phyloP scores from a whole-genome alignment of 345 rosid species.

The Mallotus nudiflorus region DNA sequence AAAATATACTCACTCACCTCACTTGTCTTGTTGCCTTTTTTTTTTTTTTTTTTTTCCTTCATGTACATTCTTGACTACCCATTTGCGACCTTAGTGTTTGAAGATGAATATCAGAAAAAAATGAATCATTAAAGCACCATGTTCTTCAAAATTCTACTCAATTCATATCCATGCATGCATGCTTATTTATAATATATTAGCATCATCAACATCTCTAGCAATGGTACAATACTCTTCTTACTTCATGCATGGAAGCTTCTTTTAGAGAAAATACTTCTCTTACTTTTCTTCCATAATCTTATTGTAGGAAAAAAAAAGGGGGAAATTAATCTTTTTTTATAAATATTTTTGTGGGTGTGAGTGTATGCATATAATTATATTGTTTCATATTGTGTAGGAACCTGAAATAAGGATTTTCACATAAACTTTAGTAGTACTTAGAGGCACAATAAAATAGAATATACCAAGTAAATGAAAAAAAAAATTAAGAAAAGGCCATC shows the following conservation, averaged over 20 bases:
- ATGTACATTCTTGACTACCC: slow-evolving; percentile 16
- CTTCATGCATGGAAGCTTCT: too few relatives aligned
- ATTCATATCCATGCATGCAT: neutral
- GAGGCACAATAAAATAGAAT: neutral
- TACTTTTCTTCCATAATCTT: too few relatives aligned
- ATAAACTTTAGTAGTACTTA: neutral
- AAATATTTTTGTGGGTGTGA: too few relatives aligned
- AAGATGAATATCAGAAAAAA: too few relatives aligned
- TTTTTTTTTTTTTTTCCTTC: neutral
- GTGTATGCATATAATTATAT: too few relatives aligned
- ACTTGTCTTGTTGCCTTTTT: slow-evolving; percentile 25
- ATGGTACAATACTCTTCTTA: too few relatives aligned
- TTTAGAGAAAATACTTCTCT: too few relatives aligned
- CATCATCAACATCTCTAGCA: too few relatives aligned
- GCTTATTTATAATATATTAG: too few relatives aligned
- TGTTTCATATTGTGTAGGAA: too few relatives aligned
- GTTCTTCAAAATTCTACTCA: neutral
- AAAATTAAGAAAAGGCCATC: neutral
- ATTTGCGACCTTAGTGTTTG: slow-evolving; percentile 4
- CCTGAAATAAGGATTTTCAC: neutral
- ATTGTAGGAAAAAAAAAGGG: too few relatives aligned
- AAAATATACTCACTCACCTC: slow-evolving; percentile 24
- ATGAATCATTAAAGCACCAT: neutral
- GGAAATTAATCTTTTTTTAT: too few relatives aligned
- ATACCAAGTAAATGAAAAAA: neutral